Base-by-base conservation (phyloP, 2,329 filamentous ascomycete species). In the Fusarium sp. region DNA sequence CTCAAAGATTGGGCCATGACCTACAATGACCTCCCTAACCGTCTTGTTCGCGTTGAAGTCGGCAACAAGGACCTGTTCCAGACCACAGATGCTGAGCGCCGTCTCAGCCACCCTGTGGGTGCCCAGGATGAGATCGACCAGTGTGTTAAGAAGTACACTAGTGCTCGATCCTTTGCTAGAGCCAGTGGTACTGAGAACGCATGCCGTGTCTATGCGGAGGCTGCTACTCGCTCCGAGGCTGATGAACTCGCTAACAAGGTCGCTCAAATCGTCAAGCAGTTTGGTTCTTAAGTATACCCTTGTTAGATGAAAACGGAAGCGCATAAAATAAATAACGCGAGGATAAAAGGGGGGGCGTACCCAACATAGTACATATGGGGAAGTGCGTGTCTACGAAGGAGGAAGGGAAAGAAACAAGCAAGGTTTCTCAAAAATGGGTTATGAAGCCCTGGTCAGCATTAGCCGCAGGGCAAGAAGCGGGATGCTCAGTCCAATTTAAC, bases 111-210 rank as follows among this genome's bases (percentile, higher is more conserved):
- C 63, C 96, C 96, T 0, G 83, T 87, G 14, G 94, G 94, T 55
- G 88, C 93, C 33, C 96, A 99, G 83, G 88, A 89, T 23, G 90
- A 94, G 80, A 98, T 99, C 76, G 95, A 98, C 82, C 89, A 90
- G 69, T 87, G 93, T 67, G 95, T 98, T 69, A 92, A 91, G 79
- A 97, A 97, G 82, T 98, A 97, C 83, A 93, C 93, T 78, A 93
- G 93, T 77, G 96, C 94, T 6, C 90, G 96, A 73, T 92, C 93
- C 55, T 99, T 99, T 82, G 96, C 94, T 12, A 91, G 96, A 76
- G 94, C 96, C 41, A 96, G 93, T 73, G 96, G 96, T 35, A 99
- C 96, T 1, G 96, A 99, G 82, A 97, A 99, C 81, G 95, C 94
- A 5, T 95, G 97, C 76, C 90, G 96, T 70, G 95, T 99, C 25